phyloP scores from a whole-genome alignment of 441 rosid species.

The Cnidoscolus chayamansa region DNA sequence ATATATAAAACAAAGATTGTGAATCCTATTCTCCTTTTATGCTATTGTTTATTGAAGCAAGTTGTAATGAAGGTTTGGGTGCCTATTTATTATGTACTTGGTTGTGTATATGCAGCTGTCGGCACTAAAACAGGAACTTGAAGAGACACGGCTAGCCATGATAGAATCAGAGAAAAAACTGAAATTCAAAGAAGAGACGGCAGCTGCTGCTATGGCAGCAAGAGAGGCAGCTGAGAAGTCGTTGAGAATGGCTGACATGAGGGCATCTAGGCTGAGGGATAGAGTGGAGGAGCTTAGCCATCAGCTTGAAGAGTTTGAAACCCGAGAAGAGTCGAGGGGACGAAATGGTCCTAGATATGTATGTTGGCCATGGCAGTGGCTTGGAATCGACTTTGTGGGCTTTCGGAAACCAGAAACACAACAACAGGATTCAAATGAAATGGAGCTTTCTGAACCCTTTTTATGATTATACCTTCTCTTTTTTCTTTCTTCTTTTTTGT shows the following conservation, averaged over 20 bases:
- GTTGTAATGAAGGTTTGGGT: background rate
- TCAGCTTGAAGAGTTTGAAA: constrained; percentile 74
- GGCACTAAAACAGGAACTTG: constrained; percentile 70
- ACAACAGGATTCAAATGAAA: constrained; percentile 66
- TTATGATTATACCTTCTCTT: constrained; percentile 37
- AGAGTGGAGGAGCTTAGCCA: constrained; percentile 78
- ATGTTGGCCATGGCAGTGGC: constrained; percentile 99
- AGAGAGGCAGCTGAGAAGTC: constrained; percentile 96
- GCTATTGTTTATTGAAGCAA: background rate
- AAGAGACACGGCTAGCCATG: constrained; percentile 69
- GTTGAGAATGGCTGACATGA: constrained; percentile 69
- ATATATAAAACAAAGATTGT: background rate
- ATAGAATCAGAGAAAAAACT: constrained; percentile 78
- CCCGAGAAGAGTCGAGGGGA: constrained; percentile 53
- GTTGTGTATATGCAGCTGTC: constrained; percentile 48
- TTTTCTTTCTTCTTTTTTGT: constrained; percentile 6
- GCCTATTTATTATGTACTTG: constrained; percentile 17
- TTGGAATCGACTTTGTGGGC: constrained; percentile 84
- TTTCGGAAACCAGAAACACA: constrained; percentile 42
- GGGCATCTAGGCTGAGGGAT: constrained; percentile 79
- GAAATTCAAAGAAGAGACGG: constrained; percentile 89
- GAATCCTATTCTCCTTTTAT: background rate
- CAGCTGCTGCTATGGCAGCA: constrained; percentile 91
- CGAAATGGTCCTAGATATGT: constrained; percentile 58
- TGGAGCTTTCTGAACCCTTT: constrained; percentile 96